Percentiles rank a stretch among this genome's conserved stretches.
phyloP scores from a whole-genome alignment of 139 green algal species.

The Volvox africanus region DNA sequence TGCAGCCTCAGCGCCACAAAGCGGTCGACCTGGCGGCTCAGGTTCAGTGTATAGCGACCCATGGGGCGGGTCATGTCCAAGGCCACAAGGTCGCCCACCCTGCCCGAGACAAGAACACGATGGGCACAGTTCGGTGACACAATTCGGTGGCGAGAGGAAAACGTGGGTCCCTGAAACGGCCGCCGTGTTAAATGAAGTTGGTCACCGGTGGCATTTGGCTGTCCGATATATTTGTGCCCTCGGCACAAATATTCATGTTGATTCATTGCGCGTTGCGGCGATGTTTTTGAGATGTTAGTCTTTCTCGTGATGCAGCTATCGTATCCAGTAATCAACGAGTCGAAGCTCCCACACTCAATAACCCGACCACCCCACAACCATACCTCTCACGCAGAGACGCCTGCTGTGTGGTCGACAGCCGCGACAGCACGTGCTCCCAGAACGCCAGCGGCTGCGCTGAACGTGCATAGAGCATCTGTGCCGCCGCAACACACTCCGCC shows the following conservation, averaged over 20 bases:
- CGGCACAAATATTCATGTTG: too few species aligned
- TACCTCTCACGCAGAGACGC: conserved; percentile 18
- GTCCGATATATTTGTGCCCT: too few species aligned
- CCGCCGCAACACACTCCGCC: conserved; percentile 50
- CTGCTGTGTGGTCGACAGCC: conserved; percentile 40
- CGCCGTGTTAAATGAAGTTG: too few species aligned
- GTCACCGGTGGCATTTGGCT: too few species aligned
- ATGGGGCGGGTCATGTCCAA: conserved; percentile 55
- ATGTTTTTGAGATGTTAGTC: too few species aligned
- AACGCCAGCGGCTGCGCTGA: conserved; percentile 56
- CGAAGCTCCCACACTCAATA: neutral
- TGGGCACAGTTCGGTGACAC: too few species aligned
- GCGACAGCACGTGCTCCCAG: conserved; percentile 53
- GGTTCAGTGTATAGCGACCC: conserved; percentile 59
- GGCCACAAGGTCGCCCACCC: conserved; percentile 58
- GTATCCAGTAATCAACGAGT: too few species aligned
- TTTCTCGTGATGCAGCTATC: too few species aligned
- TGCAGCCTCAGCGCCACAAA: conserved; percentile 60
- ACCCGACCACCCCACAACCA: neutral
- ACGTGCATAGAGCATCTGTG: conserved; percentile 58
- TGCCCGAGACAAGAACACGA: neutral
- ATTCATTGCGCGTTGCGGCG: too few species aligned
- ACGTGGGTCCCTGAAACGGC: too few species aligned
- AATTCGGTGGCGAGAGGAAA: too few species aligned
- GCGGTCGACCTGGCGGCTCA: conserved; percentile 56